Conservation (phyloP, 306 rosid genomes). For the Rubus parviflorus region DNA sequence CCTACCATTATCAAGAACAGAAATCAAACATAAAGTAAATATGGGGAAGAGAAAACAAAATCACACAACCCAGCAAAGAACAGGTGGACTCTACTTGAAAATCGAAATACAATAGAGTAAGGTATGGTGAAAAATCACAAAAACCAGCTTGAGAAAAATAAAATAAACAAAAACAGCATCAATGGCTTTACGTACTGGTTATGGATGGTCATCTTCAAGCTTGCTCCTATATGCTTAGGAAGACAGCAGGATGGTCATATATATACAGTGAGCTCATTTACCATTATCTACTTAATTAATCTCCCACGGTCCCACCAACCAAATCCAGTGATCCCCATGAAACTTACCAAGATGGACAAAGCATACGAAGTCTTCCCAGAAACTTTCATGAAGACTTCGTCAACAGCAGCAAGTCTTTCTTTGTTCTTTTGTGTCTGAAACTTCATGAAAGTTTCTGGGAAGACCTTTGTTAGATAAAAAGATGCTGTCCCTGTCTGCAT, state of each 20-base stretch:
- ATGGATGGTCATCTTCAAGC: neutral
- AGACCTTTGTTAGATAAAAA: neutral
- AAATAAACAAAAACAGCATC: neutral
- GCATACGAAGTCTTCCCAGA: neutral
- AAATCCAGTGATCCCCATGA: neutral
- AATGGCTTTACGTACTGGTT: neutral
- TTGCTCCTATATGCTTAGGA: neutral
- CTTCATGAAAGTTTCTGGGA: neutral
- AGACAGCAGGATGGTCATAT: neutral
- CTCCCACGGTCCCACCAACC: neutral
- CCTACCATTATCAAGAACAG: slow-evolving; percentile 32
- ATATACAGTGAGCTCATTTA: neutral
- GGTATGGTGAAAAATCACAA: neutral
- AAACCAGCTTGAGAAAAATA: neutral
- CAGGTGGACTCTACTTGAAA: neutral
- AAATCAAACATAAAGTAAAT: neutral
- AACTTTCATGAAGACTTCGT: too few relatives aligned
- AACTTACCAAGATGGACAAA: neutral
- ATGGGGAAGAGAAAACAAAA: neutral
- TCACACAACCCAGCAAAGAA: neutral
- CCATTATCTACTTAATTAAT: too few relatives aligned
- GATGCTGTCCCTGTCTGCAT: neutral
- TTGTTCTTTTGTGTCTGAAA: neutral
- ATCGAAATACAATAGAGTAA: neutral
- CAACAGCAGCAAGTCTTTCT: too few relatives aligned